These are phyloP conservation scores for Hortiboletus flavorubellus DNA, from an alignment of 768 basidiomycete genomes.

Conservation along the genomic window DNA sequence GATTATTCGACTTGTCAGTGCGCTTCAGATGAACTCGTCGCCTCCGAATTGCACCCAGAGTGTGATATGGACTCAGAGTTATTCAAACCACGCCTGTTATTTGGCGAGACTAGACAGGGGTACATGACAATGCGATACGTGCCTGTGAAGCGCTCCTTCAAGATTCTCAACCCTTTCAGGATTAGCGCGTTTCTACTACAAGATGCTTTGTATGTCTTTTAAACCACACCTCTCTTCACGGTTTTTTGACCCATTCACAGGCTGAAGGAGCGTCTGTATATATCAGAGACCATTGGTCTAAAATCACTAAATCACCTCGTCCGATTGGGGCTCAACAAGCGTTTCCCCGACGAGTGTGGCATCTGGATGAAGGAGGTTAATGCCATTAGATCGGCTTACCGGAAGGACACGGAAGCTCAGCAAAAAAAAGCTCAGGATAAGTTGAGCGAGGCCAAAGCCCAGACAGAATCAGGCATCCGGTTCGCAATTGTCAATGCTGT, in stretches of 20 bases:
- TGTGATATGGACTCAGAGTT: constrained; percentile 16
- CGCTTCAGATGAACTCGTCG: constrained; percentile 18
- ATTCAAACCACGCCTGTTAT: constrained; percentile 33
- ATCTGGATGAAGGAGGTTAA: constrained; percentile 23
- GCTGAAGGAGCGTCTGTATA: constrained; percentile 22
- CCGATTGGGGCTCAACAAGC: constrained; percentile 28
- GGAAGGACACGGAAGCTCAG: constrained; percentile 1
- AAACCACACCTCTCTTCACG: neutral
- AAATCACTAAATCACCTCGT: constrained; percentile 29
- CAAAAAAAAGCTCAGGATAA: constrained; percentile 12
- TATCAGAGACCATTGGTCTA: constrained; percentile 22
- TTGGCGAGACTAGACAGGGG: constrained; percentile 42
- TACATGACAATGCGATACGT: constrained; percentile 34
- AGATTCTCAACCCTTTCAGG: constrained; percentile 3
- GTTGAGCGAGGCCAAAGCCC: constrained; percentile 6
- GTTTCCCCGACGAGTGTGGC: constrained; percentile 24
- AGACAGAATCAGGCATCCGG: constrained; percentile 21
- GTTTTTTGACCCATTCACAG: constrained; percentile 15
- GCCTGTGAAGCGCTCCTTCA: constrained; percentile 15
- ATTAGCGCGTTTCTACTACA: constrained; percentile 19
- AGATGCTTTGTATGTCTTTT: constrained; percentile 21
- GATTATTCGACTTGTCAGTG: constrained; percentile 2
- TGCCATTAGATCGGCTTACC: neutral
- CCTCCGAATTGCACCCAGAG: constrained; percentile 19
- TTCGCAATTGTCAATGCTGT: constrained; percentile 27